phyloP scores from a whole-genome alignment of 129 eudicot species.

The Sambucus nigra region DNA sequence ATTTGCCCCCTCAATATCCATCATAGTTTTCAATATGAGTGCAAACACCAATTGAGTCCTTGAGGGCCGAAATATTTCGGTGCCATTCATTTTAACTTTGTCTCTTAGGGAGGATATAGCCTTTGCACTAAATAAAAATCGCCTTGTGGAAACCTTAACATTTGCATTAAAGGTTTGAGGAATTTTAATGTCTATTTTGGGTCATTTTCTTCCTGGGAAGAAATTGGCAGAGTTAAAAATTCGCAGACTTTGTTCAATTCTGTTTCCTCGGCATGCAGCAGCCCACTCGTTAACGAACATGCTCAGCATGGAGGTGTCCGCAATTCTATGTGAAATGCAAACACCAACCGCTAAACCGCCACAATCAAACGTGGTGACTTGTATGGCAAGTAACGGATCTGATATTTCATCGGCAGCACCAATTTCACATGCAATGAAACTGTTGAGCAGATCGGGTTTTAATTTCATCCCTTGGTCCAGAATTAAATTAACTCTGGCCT shows the following conservation, averaged over 20 bases:
- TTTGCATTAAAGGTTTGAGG: not conserved
- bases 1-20: not conserved
- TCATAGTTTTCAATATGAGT: slow-evolving; percentile 18
- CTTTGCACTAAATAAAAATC: slow-evolving; percentile 2
- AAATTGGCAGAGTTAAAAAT: slow-evolving; percentile 4
- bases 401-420: not conserved
- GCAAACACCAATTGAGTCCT: slow-evolving; percentile 11
- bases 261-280: not conserved
- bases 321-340: slow-evolving; percentile 8
- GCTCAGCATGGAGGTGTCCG: slow-evolving; percentile 5
- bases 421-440: not conserved
- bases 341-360: slow-evolving; percentile 21
- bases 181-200: not conserved
- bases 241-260: not conserved
- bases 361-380: slow-evolving; percentile 20
- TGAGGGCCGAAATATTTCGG: not conserved
- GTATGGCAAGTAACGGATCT: slow-evolving; percentile 7
- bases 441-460: not conserved
- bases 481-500: slow-evolving; percentile 9
- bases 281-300: slow-evolving; percentile 20
- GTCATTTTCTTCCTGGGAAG: slow-evolving; percentile 7
- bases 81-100: not conserved
- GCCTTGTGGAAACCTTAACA: not conserved
- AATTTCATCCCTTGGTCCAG: not conserved
- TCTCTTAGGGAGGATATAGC: slow-evolving; percentile 12